A percentile compares a stretch with the other conserved stretches of the same genome.
Conservation (phyloP, 169 alveolate species). For the Besnoitia besnoiti region DNA sequence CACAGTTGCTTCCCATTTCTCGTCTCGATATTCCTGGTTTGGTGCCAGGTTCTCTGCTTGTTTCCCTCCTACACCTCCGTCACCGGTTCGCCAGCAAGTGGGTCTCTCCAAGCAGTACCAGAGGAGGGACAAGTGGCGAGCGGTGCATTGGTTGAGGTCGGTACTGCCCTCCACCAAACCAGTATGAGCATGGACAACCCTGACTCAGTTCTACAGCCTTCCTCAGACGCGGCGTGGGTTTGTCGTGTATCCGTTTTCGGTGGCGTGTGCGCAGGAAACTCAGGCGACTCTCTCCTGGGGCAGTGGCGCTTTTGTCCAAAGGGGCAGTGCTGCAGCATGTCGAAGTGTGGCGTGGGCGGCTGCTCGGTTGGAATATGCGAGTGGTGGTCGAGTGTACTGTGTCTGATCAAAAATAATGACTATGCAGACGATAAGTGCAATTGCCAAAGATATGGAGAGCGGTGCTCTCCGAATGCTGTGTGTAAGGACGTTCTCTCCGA, state of each 20-base stretch:
- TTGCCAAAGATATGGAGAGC: not conserved
- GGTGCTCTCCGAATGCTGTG: not conserved
- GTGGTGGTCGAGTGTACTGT: conserved; percentile 12
- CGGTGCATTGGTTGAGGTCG: not conserved
- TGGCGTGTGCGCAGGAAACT: not conserved
- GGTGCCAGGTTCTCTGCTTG: too few relatives aligned
- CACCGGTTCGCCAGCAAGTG: too few relatives aligned
- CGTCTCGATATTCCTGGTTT: too few relatives aligned
- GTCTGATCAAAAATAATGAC: not conserved
- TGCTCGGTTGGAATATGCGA: not conserved
- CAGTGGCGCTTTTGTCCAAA: not conserved
- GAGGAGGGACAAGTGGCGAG: too few relatives aligned
- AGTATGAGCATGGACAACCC: not conserved
- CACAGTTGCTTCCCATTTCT: too few relatives aligned
- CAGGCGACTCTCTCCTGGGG: not conserved
- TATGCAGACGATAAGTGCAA: conserved; percentile 39
- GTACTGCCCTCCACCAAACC: not conserved
- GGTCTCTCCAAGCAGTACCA: too few relatives aligned
- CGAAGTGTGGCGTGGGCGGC: conserved; percentile 10
- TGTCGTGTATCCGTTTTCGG: not conserved
- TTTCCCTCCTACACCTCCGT: too few relatives aligned
- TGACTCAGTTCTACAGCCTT: not conserved
- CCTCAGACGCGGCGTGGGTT: not conserved
- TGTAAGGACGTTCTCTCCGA: not conserved
- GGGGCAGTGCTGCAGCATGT: conserved; percentile 48